phyloP scores from a whole-genome alignment of 2,329 filamentous ascomycete species.

The Endothia cerciana region DNA sequence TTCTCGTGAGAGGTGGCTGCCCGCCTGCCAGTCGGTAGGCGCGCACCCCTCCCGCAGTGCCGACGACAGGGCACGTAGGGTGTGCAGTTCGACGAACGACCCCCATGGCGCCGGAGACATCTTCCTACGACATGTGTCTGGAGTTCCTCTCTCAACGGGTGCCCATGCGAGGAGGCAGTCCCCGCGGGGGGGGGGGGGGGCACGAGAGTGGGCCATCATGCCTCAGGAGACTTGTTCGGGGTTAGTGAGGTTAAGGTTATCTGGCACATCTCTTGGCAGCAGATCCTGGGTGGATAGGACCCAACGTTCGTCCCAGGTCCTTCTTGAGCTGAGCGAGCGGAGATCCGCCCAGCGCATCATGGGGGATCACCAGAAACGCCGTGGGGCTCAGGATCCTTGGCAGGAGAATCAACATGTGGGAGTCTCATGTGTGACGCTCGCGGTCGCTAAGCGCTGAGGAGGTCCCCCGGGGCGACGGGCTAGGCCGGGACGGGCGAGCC shows the following conservation, averaged over 20 bases:
- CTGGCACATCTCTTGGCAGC: slow-evolving; percentile 4
- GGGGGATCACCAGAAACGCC: background rate
- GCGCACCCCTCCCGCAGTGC: too few species aligned
- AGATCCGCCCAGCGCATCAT: background rate
- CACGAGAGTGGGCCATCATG: background rate
- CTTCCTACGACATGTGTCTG: slow-evolving; percentile 6
- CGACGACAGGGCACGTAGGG: background rate
- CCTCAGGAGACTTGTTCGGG: background rate
- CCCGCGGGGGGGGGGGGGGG: background rate
- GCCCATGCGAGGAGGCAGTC: background rate
- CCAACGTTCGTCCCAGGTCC: background rate
- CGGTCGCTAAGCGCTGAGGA: background rate
- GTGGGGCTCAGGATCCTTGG: slow-evolving; percentile 1
- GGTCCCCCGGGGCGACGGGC: background rate
- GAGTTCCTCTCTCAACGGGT: background rate
- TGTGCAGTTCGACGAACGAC: too few species aligned
- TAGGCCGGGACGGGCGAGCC: background rate
- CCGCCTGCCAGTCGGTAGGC: too few species aligned
- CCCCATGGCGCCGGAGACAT: slow-evolving; percentile 5
- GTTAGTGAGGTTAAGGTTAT: slow-evolving; percentile 4
- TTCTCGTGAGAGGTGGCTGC: background rate
- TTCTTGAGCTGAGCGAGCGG: background rate
- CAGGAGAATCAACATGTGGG: background rate
- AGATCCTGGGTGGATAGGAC: background rate
- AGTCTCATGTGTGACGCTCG: background rate